Conservation (phyloP, 129 eudicot species). For the Mikania micrantha region DNA sequence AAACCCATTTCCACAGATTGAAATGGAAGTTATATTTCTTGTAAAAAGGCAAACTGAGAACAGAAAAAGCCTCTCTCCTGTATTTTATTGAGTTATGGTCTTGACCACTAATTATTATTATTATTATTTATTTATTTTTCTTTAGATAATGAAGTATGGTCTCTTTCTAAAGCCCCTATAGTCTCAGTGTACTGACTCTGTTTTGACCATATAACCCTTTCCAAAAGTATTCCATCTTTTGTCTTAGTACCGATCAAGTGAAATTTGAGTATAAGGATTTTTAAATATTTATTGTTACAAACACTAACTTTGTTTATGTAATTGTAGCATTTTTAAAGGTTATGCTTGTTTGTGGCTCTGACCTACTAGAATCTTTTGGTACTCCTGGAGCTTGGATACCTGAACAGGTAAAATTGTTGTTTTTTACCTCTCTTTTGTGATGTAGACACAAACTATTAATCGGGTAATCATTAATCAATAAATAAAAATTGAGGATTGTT, state of each 20-base stretch:
- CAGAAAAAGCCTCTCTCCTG: neutral
- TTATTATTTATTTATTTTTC: too few species aligned
- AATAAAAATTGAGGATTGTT: neutral
- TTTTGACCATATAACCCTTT: neutral
- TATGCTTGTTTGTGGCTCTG: conserved; percentile 94
- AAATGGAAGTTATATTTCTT: neutral
- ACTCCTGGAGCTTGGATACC: conserved; percentile 84
- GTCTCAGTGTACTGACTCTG: neutral
- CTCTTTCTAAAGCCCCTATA: neutral
- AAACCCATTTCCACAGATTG: neutral
- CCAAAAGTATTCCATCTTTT: neutral
- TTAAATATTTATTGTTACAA: neutral
- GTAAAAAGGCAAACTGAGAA: neutral
- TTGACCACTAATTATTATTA: neutral
- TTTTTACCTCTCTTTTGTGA: neutral
- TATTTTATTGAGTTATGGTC: neutral
- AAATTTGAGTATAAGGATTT: neutral
- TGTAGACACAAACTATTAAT: neutral
- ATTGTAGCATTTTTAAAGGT: conserved; percentile 53
- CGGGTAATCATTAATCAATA: neutral
- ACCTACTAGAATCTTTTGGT: conserved; percentile 74
- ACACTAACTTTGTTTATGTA: neutral
- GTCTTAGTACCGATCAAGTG: neutral
- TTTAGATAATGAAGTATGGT: neutral
- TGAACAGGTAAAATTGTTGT: conserved; percentile 54